Base-by-base conservation (phyloP, 202 grass and related monocot genomes). In the Zizania palustris region DNA sequence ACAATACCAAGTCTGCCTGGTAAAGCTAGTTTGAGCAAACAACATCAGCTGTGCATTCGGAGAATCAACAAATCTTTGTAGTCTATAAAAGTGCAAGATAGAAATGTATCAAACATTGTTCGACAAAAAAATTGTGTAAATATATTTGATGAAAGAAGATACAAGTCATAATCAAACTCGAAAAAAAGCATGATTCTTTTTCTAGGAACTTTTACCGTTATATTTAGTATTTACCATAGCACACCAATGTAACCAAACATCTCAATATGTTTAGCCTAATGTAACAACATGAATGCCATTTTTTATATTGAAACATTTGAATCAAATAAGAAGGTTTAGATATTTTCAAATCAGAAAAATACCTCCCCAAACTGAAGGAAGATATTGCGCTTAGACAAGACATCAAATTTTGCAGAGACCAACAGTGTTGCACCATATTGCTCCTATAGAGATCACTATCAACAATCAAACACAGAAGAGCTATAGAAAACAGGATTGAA, bases 341-440 rank as follows among this genome's bases (percentile, higher is more conserved):
- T 84, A 19, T 63, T 86, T 59, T 71, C 35, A 3, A 45, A 22
- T 11, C 33, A 4, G 8, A 73, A 61, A 40, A 57, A 51, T 84
- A 97, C 90, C 93, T 91, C 93, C 88, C 93, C 86, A 79, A 97
- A 97, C 60, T 93, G 86, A 89, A 97, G 93, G 85, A 89, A 93
- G 60, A 97, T 93, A 60, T 93, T 93, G 62, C 90, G 90, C 61
- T 91, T 91, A 63, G 93, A 89, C 41, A 97, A 57, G 79, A 97
- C 62, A 75, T 63, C 84, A 76, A 97, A 97, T 73, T 85, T 93
- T 40, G 90, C 90, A 76, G 90, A 93, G 68, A 97, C 93, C 76
- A 93, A 68, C 84, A 97, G 76, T 61, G 90, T 91, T 75, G 90
- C 90, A 72, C 93, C 93, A 75, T 97, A 90, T 84, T 87, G 88